Conservation (phyloP, 2,329 filamentous ascomycete genomes). For the Nemania sp. region DNA sequence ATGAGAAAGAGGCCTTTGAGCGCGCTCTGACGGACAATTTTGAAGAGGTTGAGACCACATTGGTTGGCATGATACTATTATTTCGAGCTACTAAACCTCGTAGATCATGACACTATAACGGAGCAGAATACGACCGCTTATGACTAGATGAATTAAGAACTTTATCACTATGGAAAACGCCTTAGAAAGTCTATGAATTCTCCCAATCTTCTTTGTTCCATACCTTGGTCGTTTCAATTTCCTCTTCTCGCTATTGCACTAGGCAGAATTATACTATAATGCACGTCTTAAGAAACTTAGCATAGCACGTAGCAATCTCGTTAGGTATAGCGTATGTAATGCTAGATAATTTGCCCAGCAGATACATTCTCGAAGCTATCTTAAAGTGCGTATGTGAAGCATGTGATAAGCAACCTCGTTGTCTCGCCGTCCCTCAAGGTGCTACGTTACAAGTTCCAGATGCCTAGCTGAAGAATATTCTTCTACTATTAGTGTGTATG, state of each 20-base stretch:
- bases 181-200: no score
- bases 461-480: not conserved
- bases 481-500: not conserved
- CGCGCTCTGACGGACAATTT: conserved; percentile 53
- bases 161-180: no score
- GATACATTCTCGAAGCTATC: not conserved
- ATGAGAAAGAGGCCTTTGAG: conserved; percentile 52
- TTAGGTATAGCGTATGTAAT: not conserved
- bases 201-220: no score
- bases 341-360: not conserved
- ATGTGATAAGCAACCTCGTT: not conserved
- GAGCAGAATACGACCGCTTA: not conserved
- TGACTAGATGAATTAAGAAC: not conserved
- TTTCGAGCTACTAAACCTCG: conserved; percentile 50
- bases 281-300: not conserved
- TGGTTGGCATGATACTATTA: conserved; percentile 56
- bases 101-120: not conserved
- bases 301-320: not conserved
- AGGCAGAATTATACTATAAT: not conserved
- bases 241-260: not conserved
- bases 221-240: no score
- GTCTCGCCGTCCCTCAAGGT: not conserved
- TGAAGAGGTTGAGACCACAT: conserved; percentile 54
- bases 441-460: not conserved
- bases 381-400: no score